Percentiles rank a stretch among this genome's conserved stretches.
These are phyloP conservation scores for Deuterostichococcus epilithicus DNA, from an alignment of 139 green algal species.

Conservation along the genomic window DNA sequence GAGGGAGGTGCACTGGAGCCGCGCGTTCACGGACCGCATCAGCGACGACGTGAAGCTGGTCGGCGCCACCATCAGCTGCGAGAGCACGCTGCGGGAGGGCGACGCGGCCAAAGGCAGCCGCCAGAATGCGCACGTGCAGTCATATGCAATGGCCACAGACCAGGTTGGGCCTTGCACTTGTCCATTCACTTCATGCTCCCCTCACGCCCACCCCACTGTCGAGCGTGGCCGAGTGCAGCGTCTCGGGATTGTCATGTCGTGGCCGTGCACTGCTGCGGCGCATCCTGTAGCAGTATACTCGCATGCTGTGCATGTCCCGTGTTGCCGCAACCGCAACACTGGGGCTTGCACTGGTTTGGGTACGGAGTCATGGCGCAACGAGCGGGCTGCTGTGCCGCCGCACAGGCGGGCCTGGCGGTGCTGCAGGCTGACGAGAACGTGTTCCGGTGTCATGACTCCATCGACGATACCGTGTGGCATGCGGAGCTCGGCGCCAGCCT, in stretches of 20 bases:
- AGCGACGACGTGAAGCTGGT: slow-evolving; percentile 17
- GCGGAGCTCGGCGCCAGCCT: slow-evolving; percentile 13
- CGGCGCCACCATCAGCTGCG: slow-evolving; percentile 33
- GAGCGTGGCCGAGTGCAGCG: no score
- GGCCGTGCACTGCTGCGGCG: no score
- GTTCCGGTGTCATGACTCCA: slow-evolving; percentile 9
- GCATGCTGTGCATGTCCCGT: no score
- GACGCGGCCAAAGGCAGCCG: background rate
- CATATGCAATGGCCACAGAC: slow-evolving; percentile 46
- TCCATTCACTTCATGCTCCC: no score
- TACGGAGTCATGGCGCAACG: no score
- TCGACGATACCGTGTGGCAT: slow-evolving; percentile 9
- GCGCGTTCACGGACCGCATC: background rate
- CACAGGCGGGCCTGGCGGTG: slow-evolving; percentile 6
- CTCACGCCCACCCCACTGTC: no score
- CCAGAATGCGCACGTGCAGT: slow-evolving; percentile 45
- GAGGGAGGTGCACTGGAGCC: background rate
- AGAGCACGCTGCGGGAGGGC: slow-evolving; percentile 3
- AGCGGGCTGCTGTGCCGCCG: background rate
- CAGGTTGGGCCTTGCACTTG: background rate
- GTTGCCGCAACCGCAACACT: no score
- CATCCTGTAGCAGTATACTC: no score
- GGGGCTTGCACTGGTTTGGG: no score
- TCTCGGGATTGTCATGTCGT: no score
- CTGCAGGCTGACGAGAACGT: slow-evolving; percentile 7